A percentile compares a stretch with the other conserved stretches of the same genome.
These are phyloP conservation scores for Corymbia calophylla DNA, from an alignment of 441 rosid species.

Conservation along the genomic window DNA sequence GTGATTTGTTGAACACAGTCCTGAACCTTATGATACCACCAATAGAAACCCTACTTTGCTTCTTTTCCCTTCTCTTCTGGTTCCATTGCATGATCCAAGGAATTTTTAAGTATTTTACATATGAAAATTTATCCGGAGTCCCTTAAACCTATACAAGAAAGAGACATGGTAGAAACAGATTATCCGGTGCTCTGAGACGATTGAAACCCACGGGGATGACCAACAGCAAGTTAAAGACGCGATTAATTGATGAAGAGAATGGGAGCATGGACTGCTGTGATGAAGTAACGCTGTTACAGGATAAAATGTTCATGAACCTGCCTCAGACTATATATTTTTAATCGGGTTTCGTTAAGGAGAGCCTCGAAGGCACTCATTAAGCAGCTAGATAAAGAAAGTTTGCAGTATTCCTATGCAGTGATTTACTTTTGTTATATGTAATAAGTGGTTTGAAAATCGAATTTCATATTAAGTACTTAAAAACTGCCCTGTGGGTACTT, in stretches of 20 bases:
- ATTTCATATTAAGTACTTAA: not conserved
- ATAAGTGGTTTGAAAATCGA: not conserved
- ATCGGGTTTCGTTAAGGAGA: not conserved
- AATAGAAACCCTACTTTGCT: not conserved
- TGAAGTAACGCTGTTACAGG: not conserved
- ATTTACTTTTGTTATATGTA: not conserved
- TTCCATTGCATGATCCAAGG: not conserved
- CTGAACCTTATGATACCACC: not conserved
- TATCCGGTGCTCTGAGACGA: not conserved
- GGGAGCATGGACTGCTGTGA: not conserved
- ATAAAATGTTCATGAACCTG: not conserved
- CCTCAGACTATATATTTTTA: not conserved
- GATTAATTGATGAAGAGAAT: not conserved
- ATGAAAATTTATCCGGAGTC: not conserved
- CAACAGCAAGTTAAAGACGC: not conserved
- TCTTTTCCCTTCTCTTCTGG: not conserved
- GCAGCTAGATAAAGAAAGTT: not conserved
- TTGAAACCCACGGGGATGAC: not conserved
- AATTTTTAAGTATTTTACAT: not conserved
- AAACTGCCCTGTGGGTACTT: not conserved
- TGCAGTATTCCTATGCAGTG: not conserved
- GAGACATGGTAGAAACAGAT: not conserved
- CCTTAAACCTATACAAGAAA: not conserved
- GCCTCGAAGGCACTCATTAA: not conserved
- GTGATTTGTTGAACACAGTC: not conserved